Evolutionary conservation across 805 yeast species (phyloP).

Genomic region (Isabelozyma pseudorhagii): DNA sequence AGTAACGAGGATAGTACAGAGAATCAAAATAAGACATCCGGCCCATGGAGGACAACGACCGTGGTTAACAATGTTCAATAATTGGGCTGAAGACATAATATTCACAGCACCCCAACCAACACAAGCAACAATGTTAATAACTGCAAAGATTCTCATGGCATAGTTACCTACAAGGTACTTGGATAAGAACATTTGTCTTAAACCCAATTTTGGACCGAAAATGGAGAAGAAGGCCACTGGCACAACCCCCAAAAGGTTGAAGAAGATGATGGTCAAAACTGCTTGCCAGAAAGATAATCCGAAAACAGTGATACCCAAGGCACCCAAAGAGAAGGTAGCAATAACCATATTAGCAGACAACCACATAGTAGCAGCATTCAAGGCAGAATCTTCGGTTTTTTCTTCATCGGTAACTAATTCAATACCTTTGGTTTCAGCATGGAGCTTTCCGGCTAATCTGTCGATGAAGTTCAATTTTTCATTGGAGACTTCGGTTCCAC

Average conservation of each 20-base stretch:
- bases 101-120: constrained; percentile 96
- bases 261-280: constrained; percentile 64
- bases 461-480: constrained; percentile 26
- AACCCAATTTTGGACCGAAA: constrained; percentile 81
- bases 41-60: constrained; percentile 82
- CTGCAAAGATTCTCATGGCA: constrained; percentile 72
- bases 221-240: constrained; percentile 82
- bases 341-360: constrained; percentile 84
- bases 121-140: constrained; percentile 79
- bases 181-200: constrained; percentile 84
- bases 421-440: constrained; percentile 63
- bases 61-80: constrained; percentile 71
- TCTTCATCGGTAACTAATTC: constrained; percentile 79
- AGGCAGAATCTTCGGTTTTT: constrained; percentile 61
- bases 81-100: constrained; percentile 84
- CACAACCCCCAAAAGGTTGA: constrained; percentile 65
- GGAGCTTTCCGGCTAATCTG: constrained; percentile 30
- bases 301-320: constrained; percentile 53
- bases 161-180: constrained; percentile 74
- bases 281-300: constrained; percentile 73
- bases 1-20: constrained; percentile 67
- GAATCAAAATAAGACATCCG: constrained; percentile 71
- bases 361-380: constrained; percentile 86
- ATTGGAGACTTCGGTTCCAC: constrained; percentile 18
- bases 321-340: constrained; percentile 80